Evolutionary conservation across 2,329 filamentous ascomycete species (phyloP), one percentile per base, ranked within the genome.

Genomic region (Thermothelomyces thermophilus): DNA sequence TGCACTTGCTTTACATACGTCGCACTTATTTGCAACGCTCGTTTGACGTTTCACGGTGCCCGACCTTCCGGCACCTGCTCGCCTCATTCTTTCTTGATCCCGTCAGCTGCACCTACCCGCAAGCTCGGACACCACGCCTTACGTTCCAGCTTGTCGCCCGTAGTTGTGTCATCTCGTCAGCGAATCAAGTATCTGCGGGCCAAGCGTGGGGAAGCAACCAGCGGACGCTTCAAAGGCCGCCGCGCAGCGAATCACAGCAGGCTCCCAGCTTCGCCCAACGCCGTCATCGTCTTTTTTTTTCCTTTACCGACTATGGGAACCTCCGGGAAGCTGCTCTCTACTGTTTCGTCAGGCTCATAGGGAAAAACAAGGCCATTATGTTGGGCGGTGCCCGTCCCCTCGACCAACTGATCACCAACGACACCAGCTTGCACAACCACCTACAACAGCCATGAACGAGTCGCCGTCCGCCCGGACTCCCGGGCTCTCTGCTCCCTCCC

Each of bases 401-500:
- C 44, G 36, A 52, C 36, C 46, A 45, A 47, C 35, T 44, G 33
- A 43, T 41, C 10, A 49, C 37, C 36, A 19, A 22, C 40, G 44
- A 37, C 47, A 52, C 45, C 41, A 53, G 36, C 43, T 49, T 26
- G 40, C 43, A 49, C 46, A 41, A 48, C 39, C 41, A 50, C 16
- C 49, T 10, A 35, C 33, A 30, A 10, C 35, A 22, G 61, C 35
- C 52, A 71, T 70, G 67, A 62, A 61, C 59, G 69, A 73, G 54
- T 62, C 58, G 49, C 61, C 60, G 55, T 60, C 62, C 65, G 47
- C 65, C 64, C 58, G 63, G 66, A 33, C 46, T 42, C 36, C 54
- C 37, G 62, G 59, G 49, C 66, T 67, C 44, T 66, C 71, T 48
- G 60, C 66, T 52, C 54, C 64, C 19, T 16, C 48, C 33, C 62